Base-by-base conservation (phyloP, 163 green algal genomes). In the Scenedesmus sp. region DNA sequence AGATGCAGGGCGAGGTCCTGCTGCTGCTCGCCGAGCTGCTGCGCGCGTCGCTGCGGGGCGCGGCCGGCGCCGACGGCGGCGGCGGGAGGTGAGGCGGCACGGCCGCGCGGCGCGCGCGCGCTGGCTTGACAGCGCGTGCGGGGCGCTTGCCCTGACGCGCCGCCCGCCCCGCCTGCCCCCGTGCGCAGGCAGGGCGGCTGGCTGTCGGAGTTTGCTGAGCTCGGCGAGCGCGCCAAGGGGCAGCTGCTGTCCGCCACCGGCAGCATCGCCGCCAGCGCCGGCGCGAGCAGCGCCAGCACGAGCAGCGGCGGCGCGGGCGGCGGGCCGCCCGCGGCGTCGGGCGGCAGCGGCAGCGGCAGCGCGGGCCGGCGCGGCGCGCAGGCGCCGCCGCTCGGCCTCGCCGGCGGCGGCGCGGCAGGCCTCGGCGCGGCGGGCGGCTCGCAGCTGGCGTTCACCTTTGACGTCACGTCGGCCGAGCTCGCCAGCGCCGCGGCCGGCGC, bases 21-120 rank as follows among this genome's bases (percentile, higher is more conserved):
- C 53, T 81, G 71, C 70, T 85, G 53, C 57, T 85, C 51, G 29
- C 45, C 4, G 60, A 85, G 60, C 53, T 85, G 42, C 64, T 85
- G 62, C 39, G 34, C 1, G 26, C 71, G 0, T 33, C 70, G 0
- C 69, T 84, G 62, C 42, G 63, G 29, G 44, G 17, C 20, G 26
- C 44, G 26, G 5, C 17, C 24, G 50, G n/a, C 34, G 58, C n/a
- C 24, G 18, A 11, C 13, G 26, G 51, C 33, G 33, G 50, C 20
- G 50, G 50, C 50, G 50, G 50, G 7, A 47, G 7, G 39, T n/a
- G n/a, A n/a, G n/a, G n/a, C n/a, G n/a, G n/a, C n/a, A n/a, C n/a
- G n/a, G n/a, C n/a, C n/a, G n/a, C n/a, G n/a, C n/a, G n/a, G n/a
- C n/a, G n/a, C n/a, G n/a, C n/a, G n/a, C n/a, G n/a, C n/a, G n/a